Conservation (phyloP, 2,329 filamentous ascomycete species). For the Aspergillus latus region DNA sequence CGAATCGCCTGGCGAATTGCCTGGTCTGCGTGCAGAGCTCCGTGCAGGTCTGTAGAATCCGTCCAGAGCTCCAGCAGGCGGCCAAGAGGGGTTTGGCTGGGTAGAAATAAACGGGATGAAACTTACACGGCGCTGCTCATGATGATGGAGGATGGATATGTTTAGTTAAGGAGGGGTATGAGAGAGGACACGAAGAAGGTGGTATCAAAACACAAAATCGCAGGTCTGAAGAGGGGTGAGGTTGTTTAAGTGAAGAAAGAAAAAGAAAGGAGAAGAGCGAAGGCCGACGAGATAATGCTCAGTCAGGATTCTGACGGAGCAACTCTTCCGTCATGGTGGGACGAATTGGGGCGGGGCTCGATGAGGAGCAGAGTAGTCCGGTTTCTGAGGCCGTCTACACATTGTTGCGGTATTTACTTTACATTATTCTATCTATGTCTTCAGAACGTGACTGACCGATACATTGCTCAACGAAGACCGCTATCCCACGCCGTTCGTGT, state of each 20-base stretch:
- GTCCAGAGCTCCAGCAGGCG: not conserved
- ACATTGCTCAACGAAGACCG: not conserved
- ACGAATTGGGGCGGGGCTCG: conserved; percentile 28
- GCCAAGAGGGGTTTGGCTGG: not conserved
- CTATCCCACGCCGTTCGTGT: not conserved
- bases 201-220: conserved; percentile 14
- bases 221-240: conserved; percentile 9
- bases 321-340: conserved; percentile 39
- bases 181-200: conserved; percentile 15
- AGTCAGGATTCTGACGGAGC: conserved; percentile 31
- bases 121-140: conserved; percentile 51
- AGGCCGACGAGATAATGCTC: conserved; percentile 20
- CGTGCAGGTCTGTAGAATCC: not conserved
- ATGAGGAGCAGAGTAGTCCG: conserved; percentile 41
- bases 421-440: not conserved
- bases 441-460: not conserved
- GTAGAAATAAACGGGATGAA: conserved; percentile 7
- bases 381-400: conserved; percentile 10
- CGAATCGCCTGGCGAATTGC: not conserved
- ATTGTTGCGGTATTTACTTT: conserved; percentile 4
- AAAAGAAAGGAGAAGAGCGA: conserved; percentile 26
- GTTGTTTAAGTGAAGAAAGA: conserved; percentile 15
- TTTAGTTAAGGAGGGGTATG: conserved; percentile 16
- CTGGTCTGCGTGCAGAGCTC: not conserved
- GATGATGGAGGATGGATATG: conserved; percentile 20